Conservation (phyloP, 163 green algal species). For the Trebouxiophyceae sp. region DNA sequence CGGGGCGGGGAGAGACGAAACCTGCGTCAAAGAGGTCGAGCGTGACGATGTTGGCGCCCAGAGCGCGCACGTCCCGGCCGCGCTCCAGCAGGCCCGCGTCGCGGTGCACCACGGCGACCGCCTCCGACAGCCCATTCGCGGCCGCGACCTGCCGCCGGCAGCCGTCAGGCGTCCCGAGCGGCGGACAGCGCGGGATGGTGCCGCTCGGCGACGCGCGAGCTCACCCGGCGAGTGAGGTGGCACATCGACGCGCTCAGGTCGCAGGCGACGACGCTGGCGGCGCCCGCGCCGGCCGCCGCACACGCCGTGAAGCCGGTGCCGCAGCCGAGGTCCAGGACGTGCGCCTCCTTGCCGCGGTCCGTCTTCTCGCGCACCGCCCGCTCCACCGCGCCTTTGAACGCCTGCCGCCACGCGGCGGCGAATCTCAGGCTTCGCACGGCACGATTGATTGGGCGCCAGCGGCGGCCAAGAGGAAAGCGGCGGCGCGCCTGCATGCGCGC, state of each 20-base stretch:
- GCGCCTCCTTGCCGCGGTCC: conserved; percentile 25
- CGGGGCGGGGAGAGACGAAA: background rate
- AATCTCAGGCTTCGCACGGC: no score
- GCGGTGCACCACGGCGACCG: conserved; percentile 53
- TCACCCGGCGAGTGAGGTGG: conserved; percentile 30
- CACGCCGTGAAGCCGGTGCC: conserved; percentile 61
- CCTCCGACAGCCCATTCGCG: conserved; percentile 42
- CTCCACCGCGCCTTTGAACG: conserved; percentile 48
- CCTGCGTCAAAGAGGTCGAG: conserved; percentile 74
- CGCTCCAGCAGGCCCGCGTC: conserved; percentile 54
- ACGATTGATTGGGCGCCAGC: no score
- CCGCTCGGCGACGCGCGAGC: no score
- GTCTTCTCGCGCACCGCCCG: conserved; percentile 27
- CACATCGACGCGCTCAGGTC: conserved; percentile 47
- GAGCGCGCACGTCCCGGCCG: conserved; percentile 46
- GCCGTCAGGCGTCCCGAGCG: no score
- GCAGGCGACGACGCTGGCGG: conserved; percentile 47
- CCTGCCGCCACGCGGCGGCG: no score
- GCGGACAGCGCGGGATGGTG: no score
- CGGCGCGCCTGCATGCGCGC: conserved; percentile 14
- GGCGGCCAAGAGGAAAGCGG: no score
- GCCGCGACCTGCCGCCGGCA: conserved; percentile 43
- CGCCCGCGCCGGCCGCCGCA: conserved; percentile 51
- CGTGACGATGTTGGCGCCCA: conserved; percentile 65
- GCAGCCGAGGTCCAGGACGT: conserved; percentile 61